phyloP scores from a whole-genome alignment of 2,329 filamentous ascomycete species.

The Madurella fahalii region DNA sequence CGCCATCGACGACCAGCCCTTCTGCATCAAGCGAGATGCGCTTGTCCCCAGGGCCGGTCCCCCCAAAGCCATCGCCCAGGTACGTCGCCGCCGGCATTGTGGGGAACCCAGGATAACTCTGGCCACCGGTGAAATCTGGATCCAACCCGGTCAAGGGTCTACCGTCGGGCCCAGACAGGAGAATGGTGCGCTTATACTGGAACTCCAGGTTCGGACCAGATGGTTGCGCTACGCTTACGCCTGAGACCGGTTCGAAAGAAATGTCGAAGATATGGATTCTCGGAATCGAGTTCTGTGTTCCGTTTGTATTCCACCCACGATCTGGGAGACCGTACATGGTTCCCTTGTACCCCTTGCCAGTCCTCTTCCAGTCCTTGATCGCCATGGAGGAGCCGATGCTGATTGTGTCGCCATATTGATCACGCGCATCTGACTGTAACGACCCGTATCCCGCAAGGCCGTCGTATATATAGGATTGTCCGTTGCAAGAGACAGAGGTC shows the following conservation, averaged over 20 bases:
- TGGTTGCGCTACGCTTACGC: conserved; percentile 49
- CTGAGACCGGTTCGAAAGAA: conserved; percentile 49
- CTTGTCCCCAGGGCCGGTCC: conserved; percentile 53
- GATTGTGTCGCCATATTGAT: conserved; percentile 67
- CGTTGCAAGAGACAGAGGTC: conserved; percentile 44
- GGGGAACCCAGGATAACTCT: conserved; percentile 56
- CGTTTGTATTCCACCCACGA: conserved; percentile 70
- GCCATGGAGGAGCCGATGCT: conserved; percentile 63
- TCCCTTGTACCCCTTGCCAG: conserved; percentile 53
- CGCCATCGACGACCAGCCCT: conserved; percentile 57
- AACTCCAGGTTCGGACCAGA: conserved; percentile 58
- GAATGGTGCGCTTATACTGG: conserved; percentile 60
- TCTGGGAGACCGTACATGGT: conserved; percentile 62
- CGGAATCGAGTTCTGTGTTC: conserved; percentile 63
- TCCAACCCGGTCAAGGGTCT: conserved; percentile 62
- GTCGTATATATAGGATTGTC: conserved; percentile 61
- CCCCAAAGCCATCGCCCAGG: conserved; percentile 64
- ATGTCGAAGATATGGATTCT: conserved; percentile 66
- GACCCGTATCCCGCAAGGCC: conserved; percentile 64
- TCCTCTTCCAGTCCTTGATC: conserved; percentile 57
- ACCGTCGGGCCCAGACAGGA: conserved; percentile 60
- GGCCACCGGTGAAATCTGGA: conserved; percentile 49
- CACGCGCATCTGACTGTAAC: conserved; percentile 52
- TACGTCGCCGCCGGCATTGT: conserved; percentile 61
- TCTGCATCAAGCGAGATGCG: conserved; percentile 62